Conservation (phyloP, 768 basidiomycete species). For the Jaapia argillacea region DNA sequence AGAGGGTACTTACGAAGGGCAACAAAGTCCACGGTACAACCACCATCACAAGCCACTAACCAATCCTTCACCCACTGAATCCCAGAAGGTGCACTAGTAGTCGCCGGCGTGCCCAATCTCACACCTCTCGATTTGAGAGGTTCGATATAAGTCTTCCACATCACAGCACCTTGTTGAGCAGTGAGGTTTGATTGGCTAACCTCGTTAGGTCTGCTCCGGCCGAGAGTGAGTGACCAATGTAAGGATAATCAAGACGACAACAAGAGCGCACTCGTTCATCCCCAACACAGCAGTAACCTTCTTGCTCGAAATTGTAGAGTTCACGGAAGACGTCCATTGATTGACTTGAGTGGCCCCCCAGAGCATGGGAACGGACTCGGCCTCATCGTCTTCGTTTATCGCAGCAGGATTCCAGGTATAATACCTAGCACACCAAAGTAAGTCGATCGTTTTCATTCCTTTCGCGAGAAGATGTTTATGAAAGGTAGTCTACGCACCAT, state of each 20-base stretch:
- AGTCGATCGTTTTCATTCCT: not conserved
- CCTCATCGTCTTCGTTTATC: constrained; percentile 15
- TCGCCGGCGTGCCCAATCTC: constrained; percentile 43
- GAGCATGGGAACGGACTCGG: constrained; percentile 50
- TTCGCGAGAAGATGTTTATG: not conserved
- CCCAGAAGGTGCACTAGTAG: constrained; percentile 40
- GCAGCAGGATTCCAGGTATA: constrained; percentile 38
- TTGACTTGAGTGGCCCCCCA: constrained; percentile 34
- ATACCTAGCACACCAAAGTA: constrained; percentile 25
- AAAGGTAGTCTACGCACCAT: constrained; percentile 25
- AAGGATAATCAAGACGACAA: not conserved
- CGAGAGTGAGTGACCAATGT: constrained; percentile 7
- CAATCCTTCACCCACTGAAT: constrained; percentile 47
- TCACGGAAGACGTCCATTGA: constrained; percentile 30
- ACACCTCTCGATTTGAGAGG: constrained; percentile 35
- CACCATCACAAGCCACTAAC: constrained; percentile 34
- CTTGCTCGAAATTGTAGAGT: constrained; percentile 24
- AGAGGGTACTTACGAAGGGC: constrained; percentile 32
- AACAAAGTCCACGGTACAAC: constrained; percentile 48
- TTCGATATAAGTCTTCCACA: constrained; percentile 44
- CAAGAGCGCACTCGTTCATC: constrained; percentile 41
- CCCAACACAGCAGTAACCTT: constrained; percentile 35
- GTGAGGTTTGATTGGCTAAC: constrained; percentile 39
- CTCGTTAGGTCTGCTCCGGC: constrained; percentile 21
- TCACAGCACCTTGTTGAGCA: constrained; percentile 33